These are phyloP conservation scores for Cladosporium austrohemisphaericum DNA, from an alignment of 2,329 filamentous ascomycete genomes.

Conservation along the genomic window DNA sequence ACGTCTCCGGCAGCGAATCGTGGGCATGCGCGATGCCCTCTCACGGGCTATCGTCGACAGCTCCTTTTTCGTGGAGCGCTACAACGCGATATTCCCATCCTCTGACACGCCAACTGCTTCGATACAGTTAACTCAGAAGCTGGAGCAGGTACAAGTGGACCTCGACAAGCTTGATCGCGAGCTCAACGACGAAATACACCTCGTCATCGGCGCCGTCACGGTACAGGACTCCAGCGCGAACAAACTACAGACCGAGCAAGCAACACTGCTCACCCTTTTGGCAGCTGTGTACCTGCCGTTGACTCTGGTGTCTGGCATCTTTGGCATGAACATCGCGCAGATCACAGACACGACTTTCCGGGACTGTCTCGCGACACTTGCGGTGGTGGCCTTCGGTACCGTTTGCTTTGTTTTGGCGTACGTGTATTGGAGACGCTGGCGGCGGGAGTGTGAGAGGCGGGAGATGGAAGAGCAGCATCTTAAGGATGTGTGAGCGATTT, in stretches of 20 bases:
- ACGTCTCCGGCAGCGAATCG: not conserved
- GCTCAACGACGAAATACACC: not conserved
- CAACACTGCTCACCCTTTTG: not conserved
- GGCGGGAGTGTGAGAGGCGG: not conserved
- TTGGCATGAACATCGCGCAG: constrained; percentile 14
- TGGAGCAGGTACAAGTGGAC: not conserved
- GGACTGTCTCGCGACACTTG: not conserved
- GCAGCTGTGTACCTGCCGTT: constrained; percentile 13
- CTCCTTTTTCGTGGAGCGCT: not conserved
- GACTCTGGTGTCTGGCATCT: constrained; percentile 6
- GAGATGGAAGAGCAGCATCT: not conserved
- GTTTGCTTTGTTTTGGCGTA: not conserved
- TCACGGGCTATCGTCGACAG: not conserved
- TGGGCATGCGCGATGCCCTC: not conserved
- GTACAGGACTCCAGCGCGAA: not conserved
- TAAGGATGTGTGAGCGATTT: too few relatives aligned
- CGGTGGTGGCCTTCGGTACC: not conserved
- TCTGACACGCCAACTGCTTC: not conserved
- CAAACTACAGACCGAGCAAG: not conserved
- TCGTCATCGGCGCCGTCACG: not conserved
- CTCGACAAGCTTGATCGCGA: not conserved
- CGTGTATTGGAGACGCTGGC: not conserved
- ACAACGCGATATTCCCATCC: not conserved
- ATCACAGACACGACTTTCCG: not conserved
- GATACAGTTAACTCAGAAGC: not conserved